Percentiles rank a stretch among this genome's conserved stretches.
These are phyloP conservation scores for Globisporangium radiosum DNA, from an alignment of 352 stramenopile genomes.

Conservation along the genomic window DNA sequence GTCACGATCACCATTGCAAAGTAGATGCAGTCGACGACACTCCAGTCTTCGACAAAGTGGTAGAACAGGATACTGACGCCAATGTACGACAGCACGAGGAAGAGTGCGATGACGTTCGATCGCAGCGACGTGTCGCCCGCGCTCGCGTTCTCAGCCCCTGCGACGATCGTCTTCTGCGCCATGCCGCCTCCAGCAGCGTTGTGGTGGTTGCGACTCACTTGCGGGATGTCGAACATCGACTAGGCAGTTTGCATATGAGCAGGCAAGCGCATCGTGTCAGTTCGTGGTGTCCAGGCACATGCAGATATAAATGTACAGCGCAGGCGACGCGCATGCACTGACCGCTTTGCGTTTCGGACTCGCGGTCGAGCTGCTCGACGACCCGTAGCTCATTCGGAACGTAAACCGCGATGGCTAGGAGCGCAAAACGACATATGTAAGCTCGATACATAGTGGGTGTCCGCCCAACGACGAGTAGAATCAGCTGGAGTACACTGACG, in stretches of 20 bases:
- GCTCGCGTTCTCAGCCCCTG: constrained; percentile 15
- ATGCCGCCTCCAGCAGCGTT: constrained; percentile 17
- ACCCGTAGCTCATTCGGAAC: constrained; percentile 4
- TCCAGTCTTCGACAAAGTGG: constrained; percentile 50
- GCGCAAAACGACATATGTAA: not conserved
- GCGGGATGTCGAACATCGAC: constrained; percentile 27
- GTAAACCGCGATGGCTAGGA: constrained; percentile 4
- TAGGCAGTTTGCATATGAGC: not conserved
- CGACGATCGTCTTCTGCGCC: constrained; percentile 23
- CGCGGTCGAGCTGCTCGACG: constrained; percentile 9
- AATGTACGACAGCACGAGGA: constrained; percentile 54
- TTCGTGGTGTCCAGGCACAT: not conserved
- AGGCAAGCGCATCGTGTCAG: not conserved
- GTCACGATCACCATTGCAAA: constrained; percentile 92
- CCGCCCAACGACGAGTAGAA: not conserved
- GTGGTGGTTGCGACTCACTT: constrained; percentile 7
- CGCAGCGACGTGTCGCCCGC: constrained; percentile 6
- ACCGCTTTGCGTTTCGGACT: constrained; percentile 2
- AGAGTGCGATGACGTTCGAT: constrained; percentile 31
- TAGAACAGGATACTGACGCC: constrained; percentile 48
- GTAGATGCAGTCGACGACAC: constrained; percentile 82
- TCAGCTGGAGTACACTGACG: no score
- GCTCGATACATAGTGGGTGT: not conserved
- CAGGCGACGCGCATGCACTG: not conserved
- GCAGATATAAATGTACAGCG: no score